Base-by-base conservation (phyloP, 1,139 yeast species). In the Debaryomyces sp. region DNA sequence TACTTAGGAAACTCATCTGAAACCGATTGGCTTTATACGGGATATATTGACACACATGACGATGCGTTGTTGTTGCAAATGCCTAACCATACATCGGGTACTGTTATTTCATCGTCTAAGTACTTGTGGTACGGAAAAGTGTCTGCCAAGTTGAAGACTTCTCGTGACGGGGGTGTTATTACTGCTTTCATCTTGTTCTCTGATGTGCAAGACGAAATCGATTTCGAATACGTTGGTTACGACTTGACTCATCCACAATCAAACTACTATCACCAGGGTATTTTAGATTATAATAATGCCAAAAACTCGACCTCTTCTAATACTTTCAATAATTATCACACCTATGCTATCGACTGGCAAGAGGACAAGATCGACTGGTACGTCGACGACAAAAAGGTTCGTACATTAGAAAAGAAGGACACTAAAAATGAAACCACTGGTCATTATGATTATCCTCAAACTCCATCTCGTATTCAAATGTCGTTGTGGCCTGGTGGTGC, bases 401-500 rank as follows among this genome's bases (percentile, higher is more conserved):
- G 97, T 71, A 83, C 89, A 4, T 76, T 91, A 58, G 66, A 76
- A 45, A 87, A 73, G 63, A 70, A 71, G 17, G 88, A 81, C 54
- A 90, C 97, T 23, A 85, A 73, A 66, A 90, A 91, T 67, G 66
- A 67, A 5, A 87, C 96, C 15, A 54, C 80, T 9, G 72, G 81
- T 8, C 59, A 62, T 21, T 89, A 84, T 70, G 68, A 70, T 52
- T 92, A 66, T 72, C 98, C 98, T n/a, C 95, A 89, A 70, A 90
- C 97, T 4, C 98, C 98, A 1, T 76, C 94, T 44, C 81, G 96
- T 62, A 70, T 92, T 50, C 96, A 92, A 70, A 70, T 89, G 48
- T 90, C 96, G 5, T 67, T 92, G 53, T 92, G 98, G 98, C 96
- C 98, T 4, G 97, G 89, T 66, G 97, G 97, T 51, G 80, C 78